Base-by-base conservation (phyloP, 116 monocot species). In the Thalassia testudinum region DNA sequence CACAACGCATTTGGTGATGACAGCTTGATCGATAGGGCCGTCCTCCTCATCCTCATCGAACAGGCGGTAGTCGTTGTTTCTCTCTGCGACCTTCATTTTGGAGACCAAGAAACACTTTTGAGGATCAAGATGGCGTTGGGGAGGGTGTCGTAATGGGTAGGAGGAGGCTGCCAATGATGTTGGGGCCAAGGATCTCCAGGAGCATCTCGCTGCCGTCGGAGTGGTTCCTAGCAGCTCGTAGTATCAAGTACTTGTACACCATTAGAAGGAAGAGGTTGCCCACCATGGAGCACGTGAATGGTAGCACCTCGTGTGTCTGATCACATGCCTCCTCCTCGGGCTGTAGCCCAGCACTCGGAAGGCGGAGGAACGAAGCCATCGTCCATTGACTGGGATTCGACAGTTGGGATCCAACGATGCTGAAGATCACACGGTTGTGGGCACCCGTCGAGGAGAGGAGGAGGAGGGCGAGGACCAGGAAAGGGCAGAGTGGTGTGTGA, bases 101-200 rank as follows among this genome's bases (percentile, higher is more conserved):
- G n/a, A n/a, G n/a, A n/a, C n/a, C n/a, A n/a, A n/a, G n/a, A n/a
- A n/a, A n/a, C n/a, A n/a, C n/a, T n/a, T n/a, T n/a, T n/a, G 2
- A 91, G 78, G 11, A 91, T 85, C 56, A 91, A 85, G 60, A 91
- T 58, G 51, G 91, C 91, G 56, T 91, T 85, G 5, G 91, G 91
- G 16, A 91, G 76, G 0, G 85, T 78, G 2, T 85, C 91, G 20
- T 85, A 18, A 85, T 72, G 14, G 91, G 91, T 21, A 91, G 74
- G 54, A 91, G 76, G 43, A 91, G 76, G 0, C 91, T 85, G 5
- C 85, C 91, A 51, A 91, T 53, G 61, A 91, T 81, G n/a, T 85
- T 85, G 11, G 91, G 91, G 11, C 91, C 91, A 53, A 91, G 63
- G 34, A 85, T 76, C 63, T 81, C 78, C n/a, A 91, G 76, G 34